Evolutionary conservation across 2,329 filamentous ascomycete species (phyloP).

Genomic region (Epichloe baconii): DNA sequence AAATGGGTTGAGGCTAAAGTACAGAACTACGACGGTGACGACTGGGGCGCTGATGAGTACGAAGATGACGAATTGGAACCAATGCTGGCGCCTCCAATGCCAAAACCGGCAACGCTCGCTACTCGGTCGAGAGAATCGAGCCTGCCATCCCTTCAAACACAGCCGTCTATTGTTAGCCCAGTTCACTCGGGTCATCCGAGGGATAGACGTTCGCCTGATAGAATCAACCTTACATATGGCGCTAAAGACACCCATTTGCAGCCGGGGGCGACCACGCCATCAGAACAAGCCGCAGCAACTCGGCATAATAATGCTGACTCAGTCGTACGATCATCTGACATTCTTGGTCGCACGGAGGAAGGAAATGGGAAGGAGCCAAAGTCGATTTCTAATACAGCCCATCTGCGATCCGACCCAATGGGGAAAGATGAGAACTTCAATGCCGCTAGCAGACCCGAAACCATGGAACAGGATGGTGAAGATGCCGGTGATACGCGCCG

Average conservation of each 20-base stretch:
- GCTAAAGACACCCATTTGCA: background rate
- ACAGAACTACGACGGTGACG: constrained; percentile 80
- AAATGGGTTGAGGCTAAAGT: constrained; percentile 91
- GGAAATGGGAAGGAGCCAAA: constrained; percentile 37
- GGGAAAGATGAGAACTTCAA: background rate
- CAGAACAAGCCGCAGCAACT: background rate
- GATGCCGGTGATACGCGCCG: constrained; percentile 7
- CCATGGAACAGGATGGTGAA: background rate
- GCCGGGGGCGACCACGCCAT: background rate
- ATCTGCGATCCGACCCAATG: background rate
- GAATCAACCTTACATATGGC: background rate
- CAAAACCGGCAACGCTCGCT: background rate
- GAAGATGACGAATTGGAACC: constrained; percentile 41
- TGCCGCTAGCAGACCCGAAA: background rate
- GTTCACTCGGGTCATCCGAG: background rate
- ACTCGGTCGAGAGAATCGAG: constrained; percentile 1
- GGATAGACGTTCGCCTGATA: constrained; percentile 1
- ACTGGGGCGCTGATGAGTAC: constrained; percentile 69
- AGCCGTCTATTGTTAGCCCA: background rate
- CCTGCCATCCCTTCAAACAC: constrained; percentile 6
- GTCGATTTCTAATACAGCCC: constrained; percentile 23
- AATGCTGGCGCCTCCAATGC: constrained; percentile 1
- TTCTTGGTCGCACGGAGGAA: constrained; percentile 60
- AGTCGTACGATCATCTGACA: constrained; percentile 45
- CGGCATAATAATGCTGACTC: background rate